Base-by-base conservation (phyloP, 2,329 filamentous ascomycete species). In the Nannizziopsis arthrosporioides region DNA sequence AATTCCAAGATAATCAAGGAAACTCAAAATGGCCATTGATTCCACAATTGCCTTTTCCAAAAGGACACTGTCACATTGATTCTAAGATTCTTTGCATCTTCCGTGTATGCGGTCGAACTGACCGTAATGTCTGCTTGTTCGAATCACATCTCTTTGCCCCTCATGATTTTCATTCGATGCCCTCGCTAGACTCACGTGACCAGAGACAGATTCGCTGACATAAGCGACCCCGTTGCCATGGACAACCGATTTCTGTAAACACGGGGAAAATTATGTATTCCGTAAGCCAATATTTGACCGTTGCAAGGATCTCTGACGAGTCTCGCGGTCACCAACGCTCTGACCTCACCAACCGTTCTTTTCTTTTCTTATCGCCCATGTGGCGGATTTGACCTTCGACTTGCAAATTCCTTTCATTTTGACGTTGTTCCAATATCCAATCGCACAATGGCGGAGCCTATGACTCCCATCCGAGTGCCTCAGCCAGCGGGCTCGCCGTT, bases 401-500 rank as follows among this genome's bases (percentile, higher is more conserved):
- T 27, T 27, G 22, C 22, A 4, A 4, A 42, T 31, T 19, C 7
- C 14, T 19, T 27, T 42, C 14, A 42, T n/a, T 47, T 39, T 7
- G 4, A 45, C 3, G 15, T 34, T 18, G 8, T 19, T 40, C 22
- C 22, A 27, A 27, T 27, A 4, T 31, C 19, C 9, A 15, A 5
- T 11, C 5, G n/a, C 38, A 42, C 14, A 40, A 42, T 42, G 45
- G 38, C 30, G 30, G 27, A 42, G 42, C 30, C 38, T 27, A 18
- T 3, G 12, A 43, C 34, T 38, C 46, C 46, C 5, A 35, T 59
- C 54, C 57, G 51, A 51, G 42, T 54, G 14, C 42, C 55, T 14
- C 50, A 53, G 18, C 52, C 54, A 5, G 59, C 63, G 34, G 57
- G 65, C 48, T 62, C 59, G 12, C 60, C 63, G 34, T 63, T 73